Conservation (phyloP, 164 flowering plant species). For the Piper longum region DNA sequence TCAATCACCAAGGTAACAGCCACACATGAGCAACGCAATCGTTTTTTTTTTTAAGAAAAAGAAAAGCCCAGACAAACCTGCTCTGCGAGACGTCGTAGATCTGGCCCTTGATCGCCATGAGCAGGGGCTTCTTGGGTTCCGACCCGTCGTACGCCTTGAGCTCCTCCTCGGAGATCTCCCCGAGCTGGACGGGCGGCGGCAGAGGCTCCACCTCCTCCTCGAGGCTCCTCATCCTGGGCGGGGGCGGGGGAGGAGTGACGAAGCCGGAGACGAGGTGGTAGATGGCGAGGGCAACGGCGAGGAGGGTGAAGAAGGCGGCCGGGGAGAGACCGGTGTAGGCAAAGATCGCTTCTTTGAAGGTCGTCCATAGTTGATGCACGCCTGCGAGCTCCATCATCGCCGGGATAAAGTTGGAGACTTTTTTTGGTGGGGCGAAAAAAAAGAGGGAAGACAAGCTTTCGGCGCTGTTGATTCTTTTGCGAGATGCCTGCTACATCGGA, state of each 20-base stretch:
- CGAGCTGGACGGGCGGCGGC: constrained; percentile 92
- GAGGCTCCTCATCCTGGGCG: constrained; percentile 7
- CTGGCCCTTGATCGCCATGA: constrained; percentile 98
- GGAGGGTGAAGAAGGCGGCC: constrained; percentile 62
- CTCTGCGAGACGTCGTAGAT: constrained; percentile 89
- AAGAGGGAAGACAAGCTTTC: background rate
- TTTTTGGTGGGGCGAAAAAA: background rate
- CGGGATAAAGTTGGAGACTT: background rate
- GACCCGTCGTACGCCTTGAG: constrained; percentile 73
- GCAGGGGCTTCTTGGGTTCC: constrained; percentile 69
- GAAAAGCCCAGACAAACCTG: constrained; percentile 22
- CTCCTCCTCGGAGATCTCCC: constrained; percentile 78
- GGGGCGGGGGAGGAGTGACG: constrained; percentile 19
- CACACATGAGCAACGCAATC: no score
- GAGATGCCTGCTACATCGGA: background rate
- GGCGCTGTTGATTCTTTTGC: background rate
- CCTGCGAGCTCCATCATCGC: background rate
- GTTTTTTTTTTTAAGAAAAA: no score
- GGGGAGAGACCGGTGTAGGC: constrained; percentile 89
- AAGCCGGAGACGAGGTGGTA: constrained; percentile 32
- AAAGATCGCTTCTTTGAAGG: constrained; percentile 59
- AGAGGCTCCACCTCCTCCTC: constrained; percentile 56
- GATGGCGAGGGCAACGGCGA: constrained; percentile 32
- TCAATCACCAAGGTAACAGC: no score
- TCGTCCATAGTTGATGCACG: constrained; percentile 55